Evolutionary conservation across 331 rosid species (phyloP).

Genomic region (Dryas integrifolia): DNA sequence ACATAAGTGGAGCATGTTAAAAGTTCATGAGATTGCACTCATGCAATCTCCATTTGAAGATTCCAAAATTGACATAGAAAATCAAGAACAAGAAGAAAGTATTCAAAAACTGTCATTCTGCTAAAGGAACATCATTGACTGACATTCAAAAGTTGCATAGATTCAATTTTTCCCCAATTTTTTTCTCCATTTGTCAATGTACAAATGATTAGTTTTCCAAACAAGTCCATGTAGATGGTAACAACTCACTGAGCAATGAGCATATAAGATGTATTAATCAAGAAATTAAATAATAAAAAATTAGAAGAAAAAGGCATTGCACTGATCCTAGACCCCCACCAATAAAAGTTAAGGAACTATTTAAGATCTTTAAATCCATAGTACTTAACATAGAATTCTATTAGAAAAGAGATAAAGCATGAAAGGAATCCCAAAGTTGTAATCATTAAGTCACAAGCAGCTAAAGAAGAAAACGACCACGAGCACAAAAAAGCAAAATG

Average conservation of each 20-base stretch:
- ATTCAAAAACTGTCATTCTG: neutral
- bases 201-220: neutral
- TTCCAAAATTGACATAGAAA: neutral
- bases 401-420: constrained; percentile 21
- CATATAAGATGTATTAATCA: neutral
- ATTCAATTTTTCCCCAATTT: neutral
- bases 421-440: constrained; percentile 28
- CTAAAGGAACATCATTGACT: neutral
- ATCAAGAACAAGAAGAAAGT: neutral
- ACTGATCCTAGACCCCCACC: constrained; percentile 43
- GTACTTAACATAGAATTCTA: constrained; percentile 32
- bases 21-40: neutral
- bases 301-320: constrained; percentile 27
- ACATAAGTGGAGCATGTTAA: neutral
- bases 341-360: constrained; percentile 46
- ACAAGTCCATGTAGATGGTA: neutral
- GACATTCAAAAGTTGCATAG: neutral
- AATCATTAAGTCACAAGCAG: constrained; percentile 30
- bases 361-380: constrained; percentile 48
- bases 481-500: neutral
- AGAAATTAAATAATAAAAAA: constrained; percentile 10
- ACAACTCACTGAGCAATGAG: constrained; percentile 1
- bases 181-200: neutral
- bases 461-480: constrained; percentile 16
- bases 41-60: neutral